These are phyloP conservation scores for Linnemannia hyalina DNA, from an alignment of 192 early-diverging fungal species.

Conservation along the genomic window DNA sequence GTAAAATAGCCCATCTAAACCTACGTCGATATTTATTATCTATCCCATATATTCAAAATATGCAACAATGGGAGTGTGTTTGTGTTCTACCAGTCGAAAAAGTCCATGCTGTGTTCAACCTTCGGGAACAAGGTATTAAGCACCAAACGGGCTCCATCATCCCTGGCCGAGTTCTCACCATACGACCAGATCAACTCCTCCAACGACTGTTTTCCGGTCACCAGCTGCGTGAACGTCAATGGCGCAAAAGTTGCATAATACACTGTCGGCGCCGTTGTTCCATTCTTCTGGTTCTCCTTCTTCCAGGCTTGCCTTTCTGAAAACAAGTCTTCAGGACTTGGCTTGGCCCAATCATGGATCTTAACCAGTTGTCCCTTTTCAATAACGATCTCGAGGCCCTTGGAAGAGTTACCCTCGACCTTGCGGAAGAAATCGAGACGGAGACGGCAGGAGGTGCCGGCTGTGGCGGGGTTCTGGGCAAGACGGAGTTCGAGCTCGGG, in stretches of 20 bases:
- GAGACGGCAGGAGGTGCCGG: constrained; percentile 7
- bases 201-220: constrained; percentile 15
- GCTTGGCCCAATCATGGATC: constrained; percentile 19
- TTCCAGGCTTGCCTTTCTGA: constrained; percentile 26
- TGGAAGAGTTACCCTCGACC: constrained; percentile 21
- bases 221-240: constrained; percentile 27
- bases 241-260: constrained; percentile 26
- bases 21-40: neutral
- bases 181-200: constrained; percentile 22
- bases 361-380: constrained; percentile 26
- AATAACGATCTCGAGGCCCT: constrained; percentile 23
- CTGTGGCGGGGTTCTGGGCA: constrained; percentile 2
- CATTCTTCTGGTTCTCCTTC: constrained; percentile 6
- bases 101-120: constrained; percentile 12
- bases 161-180: constrained; percentile 12
- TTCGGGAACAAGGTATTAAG: constrained; percentile 25
- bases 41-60: neutral
- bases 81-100: constrained; percentile 13
- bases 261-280: neutral
- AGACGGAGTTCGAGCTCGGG: constrained; percentile 39
- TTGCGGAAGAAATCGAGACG: constrained; percentile 35
- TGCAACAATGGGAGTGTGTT: neutral
- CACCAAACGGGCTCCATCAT: neutral
- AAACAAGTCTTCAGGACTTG: constrained; percentile 6
- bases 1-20: neutral